Base-by-base conservation (phyloP, 352 stramenopile species). In the Globisporangium okanoganense region DNA sequence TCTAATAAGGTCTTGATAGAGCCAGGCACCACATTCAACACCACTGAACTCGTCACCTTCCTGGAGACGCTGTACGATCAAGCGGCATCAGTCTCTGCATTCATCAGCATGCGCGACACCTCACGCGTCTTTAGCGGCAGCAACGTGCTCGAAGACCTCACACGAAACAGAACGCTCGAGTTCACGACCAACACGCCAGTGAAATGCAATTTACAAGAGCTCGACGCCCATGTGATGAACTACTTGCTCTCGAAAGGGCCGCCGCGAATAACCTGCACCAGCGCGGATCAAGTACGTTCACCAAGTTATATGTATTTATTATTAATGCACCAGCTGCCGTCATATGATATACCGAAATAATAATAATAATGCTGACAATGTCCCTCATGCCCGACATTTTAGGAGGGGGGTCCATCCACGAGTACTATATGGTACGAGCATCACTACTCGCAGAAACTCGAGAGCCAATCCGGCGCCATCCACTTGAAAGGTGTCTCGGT, bases 171-270 rank as follows among this genome's bases (percentile, higher is more conserved):
- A 33, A 45, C 35, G 31, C 14, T 55, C 12, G 56, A 62, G 56
- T 62, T 62, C 33, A 51, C 36, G 13, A 62, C 56, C 31, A 62
- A 43, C 44, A 62, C 44, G 33, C 31, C 44, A 50, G 12, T 56
- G 20, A 13, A 12, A 3, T 49, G 31, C 33, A 48, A 5, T 8
- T 7, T 50, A 12, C 20, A 29, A 3, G 14, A 38, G 1, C 35
- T 62, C 22, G n/a, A 62, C n/a, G 8, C 43, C 29, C 29, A 33
- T 6, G 29, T 33, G 29, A 33, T 33, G 29, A 33, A 33, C 29
- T 33, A 33, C 29, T 33, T 33, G 29, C 6, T 33, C 29, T 33
- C 29, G 6, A 33, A 33, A 33, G 29, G 29, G 29, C 29, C 6
- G 3, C 29, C 29, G 29, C 29, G 29, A 33, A 33, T 6, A 33